Evolutionary conservation across 1,284 basidiomycete genomes (phyloP).

Genomic region (Fomitopsis pinicola): DNA sequence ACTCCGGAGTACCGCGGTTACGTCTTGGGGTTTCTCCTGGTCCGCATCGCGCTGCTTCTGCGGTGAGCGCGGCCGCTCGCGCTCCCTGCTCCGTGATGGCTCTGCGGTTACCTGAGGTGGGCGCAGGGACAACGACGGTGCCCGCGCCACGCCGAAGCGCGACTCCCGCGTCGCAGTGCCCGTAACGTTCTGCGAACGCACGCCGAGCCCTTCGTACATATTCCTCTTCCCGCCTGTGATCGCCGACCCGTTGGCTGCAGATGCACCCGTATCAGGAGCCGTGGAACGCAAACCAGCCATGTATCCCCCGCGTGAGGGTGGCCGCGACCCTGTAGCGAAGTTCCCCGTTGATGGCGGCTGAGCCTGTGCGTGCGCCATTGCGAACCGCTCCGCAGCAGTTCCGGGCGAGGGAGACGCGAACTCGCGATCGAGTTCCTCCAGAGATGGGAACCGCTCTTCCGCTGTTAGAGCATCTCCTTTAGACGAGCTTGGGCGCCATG

Average conservation of each 20-base stretch:
- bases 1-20: conserved; percentile 10
- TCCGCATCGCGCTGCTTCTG: conserved; percentile 2
- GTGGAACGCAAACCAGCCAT: not conserved
- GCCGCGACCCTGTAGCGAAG: conserved; percentile 4
- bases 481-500: conserved; percentile 18
- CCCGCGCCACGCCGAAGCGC: conserved; percentile 18
- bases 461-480: conserved; percentile 41
- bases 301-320: conserved; percentile 2
- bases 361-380: conserved; percentile 5
- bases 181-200: conserved; percentile 49
- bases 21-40: conserved; percentile 2
- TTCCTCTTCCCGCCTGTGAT: conserved; percentile 6
- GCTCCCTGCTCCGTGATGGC: conserved; percentile 3
- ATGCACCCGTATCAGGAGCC: not conserved
- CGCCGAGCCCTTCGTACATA: conserved; percentile 18
- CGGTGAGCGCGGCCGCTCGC: conserved; percentile 6
- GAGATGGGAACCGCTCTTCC: conserved; percentile 70
- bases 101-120: not conserved
- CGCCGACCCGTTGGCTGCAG: not conserved
- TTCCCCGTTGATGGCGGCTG: conserved; percentile 11
- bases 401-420: conserved; percentile 32
- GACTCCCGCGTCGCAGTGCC: conserved; percentile 50
- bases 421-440: conserved; percentile 73
- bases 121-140: conserved; percentile 11
- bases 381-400: conserved; percentile 4